A percentile compares a stretch with the other conserved stretches of the same genome.
Conservation (phyloP, 2,329 filamentous ascomycete species). For the Diaporthe citri region DNA sequence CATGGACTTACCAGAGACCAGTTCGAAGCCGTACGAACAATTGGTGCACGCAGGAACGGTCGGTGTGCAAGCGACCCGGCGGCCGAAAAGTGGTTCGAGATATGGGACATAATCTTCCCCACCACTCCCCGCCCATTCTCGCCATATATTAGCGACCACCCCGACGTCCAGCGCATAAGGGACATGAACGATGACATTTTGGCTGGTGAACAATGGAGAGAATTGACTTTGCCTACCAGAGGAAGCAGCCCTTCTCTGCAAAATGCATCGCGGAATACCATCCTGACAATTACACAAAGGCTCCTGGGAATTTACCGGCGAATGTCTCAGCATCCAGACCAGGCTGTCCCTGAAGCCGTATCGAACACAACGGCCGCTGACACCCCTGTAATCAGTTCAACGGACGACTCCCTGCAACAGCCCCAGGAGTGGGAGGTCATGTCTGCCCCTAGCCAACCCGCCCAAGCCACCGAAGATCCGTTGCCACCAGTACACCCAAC, state of each 20-base stretch:
- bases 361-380: too few species aligned
- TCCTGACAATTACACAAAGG: not conserved
- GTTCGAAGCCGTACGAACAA: not conserved
- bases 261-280: not conserved
- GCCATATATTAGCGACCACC: not conserved
- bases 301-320: not conserved
- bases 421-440: not conserved
- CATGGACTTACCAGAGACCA: not conserved
- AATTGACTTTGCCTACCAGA: not conserved
- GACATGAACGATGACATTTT: not conserved
- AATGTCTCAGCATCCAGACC: not conserved
- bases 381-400: not conserved
- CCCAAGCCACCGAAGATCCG: not conserved
- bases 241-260: not conserved
- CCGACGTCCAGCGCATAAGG: not conserved
- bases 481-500: not conserved
- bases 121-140: not conserved
- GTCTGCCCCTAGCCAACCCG: too few species aligned
- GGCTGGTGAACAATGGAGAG: not conserved
- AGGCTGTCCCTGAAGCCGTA: not conserved
- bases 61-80: not conserved
- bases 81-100: conserved; percentile 7
- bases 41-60: not conserved
- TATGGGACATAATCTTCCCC: conserved; percentile 11
- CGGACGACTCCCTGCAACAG: not conserved